Percentiles rank a stretch among this genome's conserved stretches.
Evolutionary conservation across 306 rosid species (phyloP).

Genomic region (Astragalus membranaceus): DNA sequence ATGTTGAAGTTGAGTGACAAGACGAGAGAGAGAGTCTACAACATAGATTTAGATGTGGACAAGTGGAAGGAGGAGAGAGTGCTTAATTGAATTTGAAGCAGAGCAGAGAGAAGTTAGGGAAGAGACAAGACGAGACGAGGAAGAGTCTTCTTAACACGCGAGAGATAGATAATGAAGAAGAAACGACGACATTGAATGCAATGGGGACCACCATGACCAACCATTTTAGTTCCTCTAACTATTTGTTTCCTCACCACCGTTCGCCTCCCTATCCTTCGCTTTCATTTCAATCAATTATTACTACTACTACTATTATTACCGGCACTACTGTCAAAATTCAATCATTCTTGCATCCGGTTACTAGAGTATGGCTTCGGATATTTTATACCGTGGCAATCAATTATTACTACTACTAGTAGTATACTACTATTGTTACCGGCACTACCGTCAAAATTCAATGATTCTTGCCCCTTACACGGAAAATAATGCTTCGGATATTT

Average conservation of each 20-base stretch:
- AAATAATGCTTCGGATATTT: too few relatives aligned
- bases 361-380: too few relatives aligned
- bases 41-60: conserved; percentile 6
- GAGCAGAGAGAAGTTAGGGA: not conserved
- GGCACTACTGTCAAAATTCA: too few relatives aligned
- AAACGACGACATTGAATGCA: conserved; percentile 17
- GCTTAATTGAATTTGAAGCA: not conserved
- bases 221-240: not conserved
- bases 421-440: too few relatives aligned
- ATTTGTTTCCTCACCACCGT: not conserved
- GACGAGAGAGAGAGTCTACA: not conserved
- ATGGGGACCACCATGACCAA: not conserved
- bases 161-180: not conserved
- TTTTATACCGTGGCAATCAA: too few relatives aligned
- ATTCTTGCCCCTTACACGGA: too few relatives aligned
- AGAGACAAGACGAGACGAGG: not conserved
- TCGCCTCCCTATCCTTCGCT: not conserved
- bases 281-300: not conserved
- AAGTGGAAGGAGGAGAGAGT: not conserved
- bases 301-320: not conserved
- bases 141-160: too few relatives aligned
- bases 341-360: too few relatives aligned
- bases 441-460: too few relatives aligned
- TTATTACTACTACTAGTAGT: too few relatives aligned
- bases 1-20: too few relatives aligned